Evolutionary conservation across 768 basidiomycete genomes (phyloP), one percentile per base, ranked within the genome.

Genomic region (Suillus placidus): DNA sequence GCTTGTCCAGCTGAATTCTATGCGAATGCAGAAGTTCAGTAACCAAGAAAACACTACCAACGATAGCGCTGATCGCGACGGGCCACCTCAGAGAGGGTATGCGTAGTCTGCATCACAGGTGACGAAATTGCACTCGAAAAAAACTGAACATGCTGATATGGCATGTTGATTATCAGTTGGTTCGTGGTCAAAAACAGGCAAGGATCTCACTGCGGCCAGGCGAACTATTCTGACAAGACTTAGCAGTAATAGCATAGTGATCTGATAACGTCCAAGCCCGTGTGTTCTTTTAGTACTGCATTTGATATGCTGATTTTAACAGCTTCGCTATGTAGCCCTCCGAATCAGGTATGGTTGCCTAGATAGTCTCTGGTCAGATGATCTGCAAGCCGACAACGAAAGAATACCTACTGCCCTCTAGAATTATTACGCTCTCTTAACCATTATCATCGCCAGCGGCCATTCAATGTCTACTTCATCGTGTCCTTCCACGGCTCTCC

Each of bases 381-480:
- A 26, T 26, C 26, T 26, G 26, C 26, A 26, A 26, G 26, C 49
- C 30, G 6, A 13, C 23, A 51, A 51, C 13, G 26, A 51, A 51
- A 26, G 30, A 30, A 13, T 4, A 26, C 26, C 49, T 30, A 14
- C 26, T 5, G 13, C 30, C 26, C 49, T 30, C 12, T 7, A 51
- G 13, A 13, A 13, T 49, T 6, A 14, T 51, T 30, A 51, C 13
- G 26, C 26, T 54, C 64, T 68, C 64, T 69, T 66, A 52, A 65
- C 68, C 58, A 70, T 42, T 38, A 66, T 55, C 64, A 80, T 63
- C 10, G 75, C 80, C 63, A 80, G 56, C 13, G 81, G 80, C 81
- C 81, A 81, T 65, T 80, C 81, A 18, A 81, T 72, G 35, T 79
- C 78, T 4, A 82, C 64, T 51, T 73, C 65, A 32, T 76, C 77